phyloP scores from a whole-genome alignment of 2,329 filamentous ascomycete species.

The Fusarium lateritium region DNA sequence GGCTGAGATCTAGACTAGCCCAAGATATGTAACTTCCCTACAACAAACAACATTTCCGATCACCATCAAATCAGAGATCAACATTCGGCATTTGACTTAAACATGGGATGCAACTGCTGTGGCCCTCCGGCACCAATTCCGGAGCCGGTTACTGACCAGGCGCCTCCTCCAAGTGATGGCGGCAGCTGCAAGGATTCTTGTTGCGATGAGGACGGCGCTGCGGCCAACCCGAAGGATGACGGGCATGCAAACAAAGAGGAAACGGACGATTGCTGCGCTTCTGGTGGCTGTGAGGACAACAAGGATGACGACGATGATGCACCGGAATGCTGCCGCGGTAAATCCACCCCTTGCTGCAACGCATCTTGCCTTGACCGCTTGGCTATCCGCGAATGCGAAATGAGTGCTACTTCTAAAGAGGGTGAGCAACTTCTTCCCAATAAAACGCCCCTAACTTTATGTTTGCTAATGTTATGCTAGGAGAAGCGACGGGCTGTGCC shows the following conservation, averaged over 20 bases:
- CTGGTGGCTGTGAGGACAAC: background rate
- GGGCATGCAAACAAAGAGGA: background rate
- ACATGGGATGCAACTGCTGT: constrained; percentile 40
- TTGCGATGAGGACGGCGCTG: constrained; percentile 3
- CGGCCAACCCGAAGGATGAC: background rate
- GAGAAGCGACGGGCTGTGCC: background rate
- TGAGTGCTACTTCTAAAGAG: constrained; percentile 7
- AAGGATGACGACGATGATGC: constrained; percentile 3
- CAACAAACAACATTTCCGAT: background rate
- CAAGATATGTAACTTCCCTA: background rate
- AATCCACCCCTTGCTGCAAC: constrained; percentile 59
- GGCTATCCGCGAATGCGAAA: constrained; percentile 59
- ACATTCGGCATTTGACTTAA: background rate
- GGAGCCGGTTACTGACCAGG: background rate
- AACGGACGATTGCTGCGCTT: constrained; percentile 6
- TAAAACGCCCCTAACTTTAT: background rate
- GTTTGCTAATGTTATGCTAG: constrained; percentile 8
- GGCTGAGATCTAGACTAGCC: constrained; percentile 2
- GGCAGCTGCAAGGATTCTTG: constrained; percentile 26
- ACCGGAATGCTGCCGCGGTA: constrained; percentile 60
- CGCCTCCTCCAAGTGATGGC: background rate
- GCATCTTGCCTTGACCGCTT: constrained; percentile 60
- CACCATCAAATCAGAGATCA: background rate
- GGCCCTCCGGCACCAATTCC: constrained; percentile 14
- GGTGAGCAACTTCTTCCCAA: constrained; percentile 4